Evolutionary conservation across 2,329 filamentous ascomycete species (phyloP).

Genomic region (Lecanicillium sp.): DNA sequence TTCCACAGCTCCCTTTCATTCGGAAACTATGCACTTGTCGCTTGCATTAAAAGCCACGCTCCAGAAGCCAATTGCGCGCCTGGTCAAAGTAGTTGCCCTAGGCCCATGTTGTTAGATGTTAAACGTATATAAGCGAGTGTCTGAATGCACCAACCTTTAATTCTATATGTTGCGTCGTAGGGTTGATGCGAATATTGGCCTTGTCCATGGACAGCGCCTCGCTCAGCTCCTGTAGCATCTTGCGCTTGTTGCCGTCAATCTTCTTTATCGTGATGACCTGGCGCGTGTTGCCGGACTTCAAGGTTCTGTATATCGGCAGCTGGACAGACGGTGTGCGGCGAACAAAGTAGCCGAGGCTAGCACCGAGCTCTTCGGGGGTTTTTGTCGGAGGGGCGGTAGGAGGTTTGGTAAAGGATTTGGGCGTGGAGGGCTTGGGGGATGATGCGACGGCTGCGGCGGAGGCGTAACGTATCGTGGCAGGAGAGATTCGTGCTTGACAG

Average conservation of each 20-base stretch:
- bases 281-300: constrained; percentile 68
- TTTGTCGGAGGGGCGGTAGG: constrained; percentile 22
- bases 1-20: no score
- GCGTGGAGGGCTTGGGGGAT: not conserved
- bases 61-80: constrained; percentile 22
- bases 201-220: constrained; percentile 47
- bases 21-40: not conserved
- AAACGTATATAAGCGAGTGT: no score
- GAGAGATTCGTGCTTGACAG: not conserved
- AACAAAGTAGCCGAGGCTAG: constrained; percentile 53
- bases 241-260: constrained; percentile 62
- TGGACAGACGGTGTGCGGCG: constrained; percentile 61
- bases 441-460: constrained; percentile 2
- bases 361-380: constrained; percentile 19
- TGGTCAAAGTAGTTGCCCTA: constrained; percentile 26
- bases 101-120: no score
- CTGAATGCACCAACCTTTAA: constrained; percentile 63
- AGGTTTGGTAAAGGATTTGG: constrained; percentile 15
- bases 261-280: constrained; percentile 70
- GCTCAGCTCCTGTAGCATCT: constrained; percentile 56
- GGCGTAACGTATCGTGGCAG: not conserved
- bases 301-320: constrained; percentile 67
- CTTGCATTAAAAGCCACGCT: constrained; percentile 24
- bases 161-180: constrained; percentile 63
- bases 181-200: constrained; percentile 45